phyloP scores from a whole-genome alignment of 2,329 filamentous ascomycete species.

The Fusarium goolgardi region DNA sequence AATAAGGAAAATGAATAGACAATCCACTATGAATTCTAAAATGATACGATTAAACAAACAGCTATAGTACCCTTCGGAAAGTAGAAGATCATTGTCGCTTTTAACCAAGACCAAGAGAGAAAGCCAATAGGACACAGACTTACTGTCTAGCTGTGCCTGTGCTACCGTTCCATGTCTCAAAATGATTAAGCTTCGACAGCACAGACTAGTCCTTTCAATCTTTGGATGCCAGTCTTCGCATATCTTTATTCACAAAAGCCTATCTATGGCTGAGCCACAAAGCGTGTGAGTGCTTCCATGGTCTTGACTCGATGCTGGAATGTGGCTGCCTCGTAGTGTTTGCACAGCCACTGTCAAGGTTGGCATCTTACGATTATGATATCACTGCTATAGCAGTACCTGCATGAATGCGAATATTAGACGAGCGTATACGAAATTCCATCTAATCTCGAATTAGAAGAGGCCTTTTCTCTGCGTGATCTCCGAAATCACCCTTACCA shows the following conservation, averaged over 20 bases:
- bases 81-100: accelerated
- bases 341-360: conserved; percentile 4
- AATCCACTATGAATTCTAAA: neutral
- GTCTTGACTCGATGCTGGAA: neutral
- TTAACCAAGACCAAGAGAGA: neutral
- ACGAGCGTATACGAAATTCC: neutral
- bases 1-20: neutral
- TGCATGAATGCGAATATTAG: conserved; percentile 1
- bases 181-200: neutral
- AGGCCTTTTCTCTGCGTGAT: neutral
- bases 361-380: neutral
- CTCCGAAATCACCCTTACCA: neutral
- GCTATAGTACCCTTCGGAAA: too few species aligned
- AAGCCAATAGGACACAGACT: neutral
- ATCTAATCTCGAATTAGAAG: neutral
- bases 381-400: neutral
- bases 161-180: neutral
- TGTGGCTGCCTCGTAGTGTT: neutral
- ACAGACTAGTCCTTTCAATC: neutral
- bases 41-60: neutral
- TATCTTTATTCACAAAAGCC: neutral
- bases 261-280: conserved; percentile 1
- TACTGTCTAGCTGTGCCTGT: neutral
- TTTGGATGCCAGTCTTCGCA: neutral
- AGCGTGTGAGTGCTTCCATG: neutral